Conservation (phyloP, 176 grass and related monocot genomes). For the Oropetium thomaeum region DNA sequence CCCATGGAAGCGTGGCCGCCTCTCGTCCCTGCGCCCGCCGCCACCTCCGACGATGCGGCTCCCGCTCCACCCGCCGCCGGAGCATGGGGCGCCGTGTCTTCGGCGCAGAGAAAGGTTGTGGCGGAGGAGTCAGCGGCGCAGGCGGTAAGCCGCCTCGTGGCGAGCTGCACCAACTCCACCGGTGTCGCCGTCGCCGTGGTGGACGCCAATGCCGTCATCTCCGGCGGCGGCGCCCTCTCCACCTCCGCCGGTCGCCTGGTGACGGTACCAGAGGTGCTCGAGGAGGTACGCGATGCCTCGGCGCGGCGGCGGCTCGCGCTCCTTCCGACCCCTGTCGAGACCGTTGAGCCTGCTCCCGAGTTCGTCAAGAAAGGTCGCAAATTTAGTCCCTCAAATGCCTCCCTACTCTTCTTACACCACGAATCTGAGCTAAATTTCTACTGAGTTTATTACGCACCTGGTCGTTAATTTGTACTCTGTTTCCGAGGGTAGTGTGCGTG, state of each 20-base stretch:
- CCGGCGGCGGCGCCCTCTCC: constrained; percentile 55
- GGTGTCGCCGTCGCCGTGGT: constrained; percentile 73
- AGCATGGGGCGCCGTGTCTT: constrained; percentile 9
- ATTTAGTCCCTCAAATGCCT: neutral
- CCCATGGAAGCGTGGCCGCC: constrained; percentile 52
- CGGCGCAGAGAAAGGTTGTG: constrained; percentile 31
- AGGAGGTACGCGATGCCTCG: constrained; percentile 75
- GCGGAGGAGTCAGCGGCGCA: constrained; percentile 27
- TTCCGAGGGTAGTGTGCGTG: neutral
- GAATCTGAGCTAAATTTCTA: neutral
- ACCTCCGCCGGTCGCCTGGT: constrained; percentile 55
- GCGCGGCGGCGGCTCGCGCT: constrained; percentile 61
- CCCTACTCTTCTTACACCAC: neutral
- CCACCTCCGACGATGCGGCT: neutral
- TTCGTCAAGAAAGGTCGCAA: constrained; percentile 73
- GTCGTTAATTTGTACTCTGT: neutral
- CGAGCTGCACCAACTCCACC: constrained; percentile 37
- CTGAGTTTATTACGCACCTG: neutral
- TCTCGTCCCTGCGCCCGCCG: constrained; percentile 25
- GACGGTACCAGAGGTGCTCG: constrained; percentile 74
- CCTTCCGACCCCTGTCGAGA: constrained; percentile 60
- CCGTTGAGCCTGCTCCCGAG: constrained; percentile 69
- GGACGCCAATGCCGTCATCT: constrained; percentile 89
- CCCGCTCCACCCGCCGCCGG: neutral
- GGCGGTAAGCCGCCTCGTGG: constrained; percentile 53